phyloP scores from a whole-genome alignment of 2,329 filamentous ascomycete genomes.

The Rutstroemia sydowiana region DNA sequence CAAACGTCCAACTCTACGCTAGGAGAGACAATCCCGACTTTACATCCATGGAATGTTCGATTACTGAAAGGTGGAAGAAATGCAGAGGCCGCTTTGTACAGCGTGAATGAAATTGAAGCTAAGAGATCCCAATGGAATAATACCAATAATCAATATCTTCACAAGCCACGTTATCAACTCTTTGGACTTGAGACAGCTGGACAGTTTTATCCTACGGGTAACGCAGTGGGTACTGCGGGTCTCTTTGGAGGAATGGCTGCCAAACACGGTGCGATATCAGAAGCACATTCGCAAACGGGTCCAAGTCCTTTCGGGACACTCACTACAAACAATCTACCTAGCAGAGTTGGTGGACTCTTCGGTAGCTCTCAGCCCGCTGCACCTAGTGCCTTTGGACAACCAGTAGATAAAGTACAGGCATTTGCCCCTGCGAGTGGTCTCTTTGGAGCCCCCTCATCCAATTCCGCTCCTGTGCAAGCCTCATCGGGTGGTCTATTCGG shows the following conservation, averaged over 20 bases:
- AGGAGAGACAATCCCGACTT: conserved; percentile 38
- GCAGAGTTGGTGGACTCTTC: not conserved
- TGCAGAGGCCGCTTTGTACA: conserved; percentile 20
- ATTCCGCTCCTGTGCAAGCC: not conserved
- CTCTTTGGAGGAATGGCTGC: too few relatives aligned
- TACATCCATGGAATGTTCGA: conserved; percentile 41
- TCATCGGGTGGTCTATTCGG: not conserved
- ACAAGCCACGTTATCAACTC: conserved; percentile 13
- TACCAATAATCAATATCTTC: conserved; percentile 26
- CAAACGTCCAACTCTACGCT: conserved; percentile 43
- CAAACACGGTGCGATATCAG: too few relatives aligned
- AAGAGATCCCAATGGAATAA: conserved; percentile 24
- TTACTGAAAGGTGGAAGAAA: conserved; percentile 28
- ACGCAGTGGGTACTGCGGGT: too few relatives aligned
- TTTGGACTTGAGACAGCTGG: not conserved
- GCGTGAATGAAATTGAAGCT: conserved; percentile 30
- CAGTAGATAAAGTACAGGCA: not conserved
- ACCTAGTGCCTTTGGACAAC: not conserved
- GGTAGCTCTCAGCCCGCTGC: not conserved
- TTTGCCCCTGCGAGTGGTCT: not conserved
- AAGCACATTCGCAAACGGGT: not conserved
- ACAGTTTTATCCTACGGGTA: not conserved
- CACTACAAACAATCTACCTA: not conserved
- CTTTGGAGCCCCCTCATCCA: not conserved
- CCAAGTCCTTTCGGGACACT: not conserved